phyloP scores from a whole-genome alignment of 208 protist species.

The Ichthyophonus hoferi region DNA sequence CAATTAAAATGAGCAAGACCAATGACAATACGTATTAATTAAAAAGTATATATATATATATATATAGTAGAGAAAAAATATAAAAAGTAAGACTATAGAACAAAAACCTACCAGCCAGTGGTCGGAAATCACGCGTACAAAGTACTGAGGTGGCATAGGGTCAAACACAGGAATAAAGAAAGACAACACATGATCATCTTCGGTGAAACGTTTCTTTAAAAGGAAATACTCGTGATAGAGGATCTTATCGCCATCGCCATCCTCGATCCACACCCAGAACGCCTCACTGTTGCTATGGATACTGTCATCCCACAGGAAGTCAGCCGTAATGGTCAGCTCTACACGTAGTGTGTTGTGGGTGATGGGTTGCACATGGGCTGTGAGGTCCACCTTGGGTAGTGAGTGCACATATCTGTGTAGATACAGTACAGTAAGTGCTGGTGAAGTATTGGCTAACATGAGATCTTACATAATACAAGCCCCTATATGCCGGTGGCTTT shows the following conservation, averaged over 20 bases:
- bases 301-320: conserved; percentile 87
- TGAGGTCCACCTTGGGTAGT: conserved; percentile 86
- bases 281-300: conserved; percentile 73
- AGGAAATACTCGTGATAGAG: conserved; percentile 91
- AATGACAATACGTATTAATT: too few species aligned
- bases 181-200: conserved; percentile 69
- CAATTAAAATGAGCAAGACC: not conserved
- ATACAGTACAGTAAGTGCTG: too few species aligned
- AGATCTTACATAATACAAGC: too few species aligned
- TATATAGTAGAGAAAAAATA: too few species aligned
- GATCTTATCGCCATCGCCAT: conserved; percentile 83
- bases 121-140: conserved; percentile 72
- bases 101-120: conserved; percentile 64
- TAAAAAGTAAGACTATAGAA: too few species aligned
- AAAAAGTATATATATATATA: too few species aligned
- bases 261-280: conserved; percentile 91
- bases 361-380: conserved; percentile 86
- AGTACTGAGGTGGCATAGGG: conserved; percentile 83
- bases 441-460: too few species aligned
- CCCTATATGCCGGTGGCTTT: too few species aligned
- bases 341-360: conserved; percentile 86
- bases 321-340: conserved; percentile 86
- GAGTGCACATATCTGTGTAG: conserved; percentile 74
- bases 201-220: conserved; percentile 67
- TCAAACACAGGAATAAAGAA: conserved; percentile 84